These are phyloP conservation scores for Dipodascus geniculatus DNA, from an alignment of 805 yeast species.

Conservation along the genomic window DNA sequence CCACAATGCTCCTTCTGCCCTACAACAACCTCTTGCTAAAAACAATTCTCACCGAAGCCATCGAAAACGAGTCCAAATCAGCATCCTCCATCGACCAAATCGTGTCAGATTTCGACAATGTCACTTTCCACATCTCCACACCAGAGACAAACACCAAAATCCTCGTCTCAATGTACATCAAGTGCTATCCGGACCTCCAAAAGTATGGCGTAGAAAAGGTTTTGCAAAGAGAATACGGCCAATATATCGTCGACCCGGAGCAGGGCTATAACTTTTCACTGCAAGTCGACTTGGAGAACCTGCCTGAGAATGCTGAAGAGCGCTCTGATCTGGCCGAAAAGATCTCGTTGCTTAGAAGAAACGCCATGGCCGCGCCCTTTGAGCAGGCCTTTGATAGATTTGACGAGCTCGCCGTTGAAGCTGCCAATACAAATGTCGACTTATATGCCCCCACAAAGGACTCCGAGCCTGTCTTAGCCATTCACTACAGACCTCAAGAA, in stretches of 20 bases:
- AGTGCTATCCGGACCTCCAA: slow-evolving; percentile 63
- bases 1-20: slow-evolving; percentile 70
- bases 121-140: slow-evolving; percentile 88
- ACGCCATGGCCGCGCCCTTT: slow-evolving; percentile 87
- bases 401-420: slow-evolving; percentile 41
- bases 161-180: slow-evolving; percentile 57
- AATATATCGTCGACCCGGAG: slow-evolving; percentile 47
- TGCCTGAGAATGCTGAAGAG: slow-evolving; percentile 34
- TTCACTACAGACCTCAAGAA: slow-evolving; percentile 89
- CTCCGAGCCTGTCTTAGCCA: slow-evolving; percentile 48
- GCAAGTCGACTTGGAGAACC: slow-evolving; percentile 43
- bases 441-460: slow-evolving; percentile 31
- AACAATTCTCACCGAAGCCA: slow-evolving; percentile 65
- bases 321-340: slow-evolving; percentile 43
- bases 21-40: slow-evolving; percentile 73
- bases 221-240: slow-evolving; percentile 37
- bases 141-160: slow-evolving; percentile 59
- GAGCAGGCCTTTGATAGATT: slow-evolving; percentile 74
- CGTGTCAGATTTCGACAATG: slow-evolving; percentile 90
- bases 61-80: slow-evolving; percentile 38
- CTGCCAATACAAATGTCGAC: slow-evolving; percentile 27
- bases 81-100: slow-evolving; percentile 54
- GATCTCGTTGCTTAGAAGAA: slow-evolving; percentile 68
- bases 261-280: slow-evolving; percentile 74
- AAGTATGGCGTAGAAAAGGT: slow-evolving; percentile 42